These are phyloP conservation scores for Fusarium pseudocircinatum DNA, from an alignment of 2,329 filamentous ascomycete genomes.

Conservation along the genomic window DNA sequence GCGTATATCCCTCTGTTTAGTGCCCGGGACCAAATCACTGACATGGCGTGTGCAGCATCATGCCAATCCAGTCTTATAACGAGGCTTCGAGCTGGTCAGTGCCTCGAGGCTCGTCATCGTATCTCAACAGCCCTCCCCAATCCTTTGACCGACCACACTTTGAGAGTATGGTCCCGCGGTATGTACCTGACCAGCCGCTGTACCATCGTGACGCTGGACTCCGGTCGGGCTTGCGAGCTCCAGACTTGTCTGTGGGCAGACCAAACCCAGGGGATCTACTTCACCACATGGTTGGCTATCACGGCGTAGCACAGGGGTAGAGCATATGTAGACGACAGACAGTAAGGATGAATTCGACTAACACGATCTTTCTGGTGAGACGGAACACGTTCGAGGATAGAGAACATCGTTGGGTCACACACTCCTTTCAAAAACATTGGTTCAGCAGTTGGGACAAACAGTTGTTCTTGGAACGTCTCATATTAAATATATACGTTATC, in stretches of 20 bases:
- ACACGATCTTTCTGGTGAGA: background rate
- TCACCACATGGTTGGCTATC: conserved; percentile 9
- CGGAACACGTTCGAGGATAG: background rate
- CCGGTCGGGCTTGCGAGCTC: conserved; percentile 16
- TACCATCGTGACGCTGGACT: conserved; percentile 5
- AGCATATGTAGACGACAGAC: background rate
- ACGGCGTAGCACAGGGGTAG: conserved; percentile 12
- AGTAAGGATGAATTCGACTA: background rate
- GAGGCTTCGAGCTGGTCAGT: conserved; percentile 20
- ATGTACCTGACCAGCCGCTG: conserved; percentile 5
- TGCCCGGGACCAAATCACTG: background rate
- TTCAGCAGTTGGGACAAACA: background rate
- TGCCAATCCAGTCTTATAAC: conserved; percentile 4
- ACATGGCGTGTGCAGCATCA: conserved; percentile 16
- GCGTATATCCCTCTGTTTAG: background rate
- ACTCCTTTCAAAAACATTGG: conserved; percentile 11
- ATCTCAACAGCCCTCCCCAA: background rate
- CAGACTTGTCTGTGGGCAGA: conserved; percentile 1
- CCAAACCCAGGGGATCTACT: background rate
- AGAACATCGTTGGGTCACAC: conserved; percentile 7
- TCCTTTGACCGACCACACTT: conserved; percentile 14
- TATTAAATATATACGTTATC: conserved; percentile 30
- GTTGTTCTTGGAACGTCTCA: background rate
- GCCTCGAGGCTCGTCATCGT: conserved; percentile 6
- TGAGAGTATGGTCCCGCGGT: conserved; percentile 2